These are phyloP conservation scores for Sordariomycetes sp. DNA, from an alignment of 2,329 filamentous ascomycete species.

Conservation along the genomic window DNA sequence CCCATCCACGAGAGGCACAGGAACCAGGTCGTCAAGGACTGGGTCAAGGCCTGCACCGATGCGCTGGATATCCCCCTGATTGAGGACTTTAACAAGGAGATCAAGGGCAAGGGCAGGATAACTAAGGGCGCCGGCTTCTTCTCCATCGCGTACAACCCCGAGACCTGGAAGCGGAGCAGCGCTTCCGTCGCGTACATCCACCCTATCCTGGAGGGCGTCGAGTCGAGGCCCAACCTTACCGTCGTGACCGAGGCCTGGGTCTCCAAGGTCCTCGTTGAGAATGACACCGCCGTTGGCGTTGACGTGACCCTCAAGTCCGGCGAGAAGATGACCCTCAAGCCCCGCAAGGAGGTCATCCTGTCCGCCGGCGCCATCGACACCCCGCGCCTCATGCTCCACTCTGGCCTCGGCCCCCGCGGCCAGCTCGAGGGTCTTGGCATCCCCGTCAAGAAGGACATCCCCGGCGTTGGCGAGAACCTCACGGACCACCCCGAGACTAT, in stretches of 20 bases:
- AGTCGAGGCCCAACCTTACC: constrained; percentile 72
- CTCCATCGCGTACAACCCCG: constrained; percentile 82
- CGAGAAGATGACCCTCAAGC: constrained; percentile 39
- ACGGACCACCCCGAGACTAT: constrained; percentile 49
- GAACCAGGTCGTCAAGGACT: constrained; percentile 86
- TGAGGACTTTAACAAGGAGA: constrained; percentile 77
- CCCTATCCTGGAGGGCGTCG: constrained; percentile 72
- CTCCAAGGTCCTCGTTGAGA: constrained; percentile 60
- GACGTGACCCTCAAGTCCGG: constrained; percentile 47
- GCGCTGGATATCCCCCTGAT: constrained; percentile 72
- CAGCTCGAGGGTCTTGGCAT: constrained; percentile 41
- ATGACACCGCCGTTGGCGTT: constrained; percentile 60
- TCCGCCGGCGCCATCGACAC: constrained; percentile 74
- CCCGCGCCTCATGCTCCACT: constrained; percentile 50
- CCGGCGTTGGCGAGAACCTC: constrained; percentile 48
- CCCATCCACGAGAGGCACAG: constrained; percentile 15
- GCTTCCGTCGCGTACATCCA: constrained; percentile 89
- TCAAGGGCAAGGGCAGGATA: constrained; percentile 58
- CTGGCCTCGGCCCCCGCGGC: constrained; percentile 39
- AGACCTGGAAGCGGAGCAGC: constrained; percentile 71
- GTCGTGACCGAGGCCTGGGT: constrained; percentile 84
- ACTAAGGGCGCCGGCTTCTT: constrained; percentile 78
- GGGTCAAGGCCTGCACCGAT: constrained; percentile 67
- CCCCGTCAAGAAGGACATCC: constrained; percentile 40
- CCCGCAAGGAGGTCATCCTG: constrained; percentile 66